Percentiles rank a stretch among this genome's conserved stretches.
phyloP scores from a whole-genome alignment of 768 basidiomycete species.

The Xerocomellus chrysenteron region DNA sequence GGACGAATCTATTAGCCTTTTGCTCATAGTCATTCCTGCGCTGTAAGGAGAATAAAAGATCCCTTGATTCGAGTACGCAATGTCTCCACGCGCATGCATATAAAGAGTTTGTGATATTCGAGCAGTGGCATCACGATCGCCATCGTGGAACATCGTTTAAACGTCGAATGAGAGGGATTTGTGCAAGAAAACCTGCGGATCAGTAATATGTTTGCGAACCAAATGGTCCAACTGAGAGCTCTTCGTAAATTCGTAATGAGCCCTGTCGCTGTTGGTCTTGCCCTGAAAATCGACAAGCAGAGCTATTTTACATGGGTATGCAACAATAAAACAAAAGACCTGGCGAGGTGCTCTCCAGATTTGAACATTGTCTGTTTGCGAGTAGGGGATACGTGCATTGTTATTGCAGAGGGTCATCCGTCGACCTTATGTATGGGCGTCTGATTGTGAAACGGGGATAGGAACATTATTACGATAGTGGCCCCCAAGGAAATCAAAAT shows the following conservation, averaged over 20 bases:
- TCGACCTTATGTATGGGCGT: neutral
- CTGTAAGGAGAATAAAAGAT: no score
- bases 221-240: neutral
- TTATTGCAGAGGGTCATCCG: neutral
- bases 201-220: neutral
- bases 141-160: neutral
- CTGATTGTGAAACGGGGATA: neutral
- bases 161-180: neutral
- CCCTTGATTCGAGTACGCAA: no score
- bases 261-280: neutral
- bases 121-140: neutral
- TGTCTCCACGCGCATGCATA: no score
- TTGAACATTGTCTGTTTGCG: no score
- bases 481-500: neutral
- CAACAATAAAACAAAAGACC: no score
- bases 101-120: neutral
- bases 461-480: neutral
- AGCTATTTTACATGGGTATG: no score
- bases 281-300: neutral
- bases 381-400: no score
- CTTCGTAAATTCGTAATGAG: neutral
- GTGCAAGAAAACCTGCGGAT: no score
- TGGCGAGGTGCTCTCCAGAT: no score
- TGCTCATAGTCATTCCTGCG: neutral
- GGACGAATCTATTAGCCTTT: neutral